Percentiles rank a stretch among this genome's conserved stretches.
These are phyloP conservation scores for Aspergillus funiculosus DNA, from an alignment of 495 filamentous ascomycete species.

Conservation along the genomic window DNA sequence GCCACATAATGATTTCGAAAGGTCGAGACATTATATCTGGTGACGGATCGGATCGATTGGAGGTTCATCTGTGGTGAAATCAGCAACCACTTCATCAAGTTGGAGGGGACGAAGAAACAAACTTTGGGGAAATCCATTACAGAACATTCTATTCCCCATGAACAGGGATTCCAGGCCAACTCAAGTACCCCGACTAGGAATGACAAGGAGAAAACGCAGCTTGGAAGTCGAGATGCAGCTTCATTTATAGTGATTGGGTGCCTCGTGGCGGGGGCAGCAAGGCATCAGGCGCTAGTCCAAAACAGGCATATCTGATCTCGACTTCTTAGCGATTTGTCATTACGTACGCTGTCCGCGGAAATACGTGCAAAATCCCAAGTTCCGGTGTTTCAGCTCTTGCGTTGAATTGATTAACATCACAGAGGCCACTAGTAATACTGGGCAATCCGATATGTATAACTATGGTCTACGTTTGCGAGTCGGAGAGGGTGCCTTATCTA, in stretches of 20 bases:
- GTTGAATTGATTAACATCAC: too few species aligned
- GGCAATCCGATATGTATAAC: too few species aligned
- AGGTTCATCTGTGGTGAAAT: slow-evolving; percentile 24
- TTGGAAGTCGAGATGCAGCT: background rate
- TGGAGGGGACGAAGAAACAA: background rate
- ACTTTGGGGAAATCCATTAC: background rate
- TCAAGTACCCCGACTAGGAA: background rate
- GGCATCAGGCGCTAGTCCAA: background rate
- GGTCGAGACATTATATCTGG: slow-evolving; percentile 29
- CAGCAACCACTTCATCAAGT: background rate
- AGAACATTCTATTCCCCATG: background rate
- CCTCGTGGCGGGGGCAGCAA: background rate
- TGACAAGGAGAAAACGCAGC: background rate
- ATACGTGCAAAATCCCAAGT: too few species aligned
- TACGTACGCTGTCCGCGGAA: slow-evolving; percentile 3
- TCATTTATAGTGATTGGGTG: background rate
- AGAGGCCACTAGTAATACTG: too few species aligned
- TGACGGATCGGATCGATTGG: slow-evolving; percentile 30
- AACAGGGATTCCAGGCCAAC: background rate
- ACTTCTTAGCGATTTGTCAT: too few species aligned
- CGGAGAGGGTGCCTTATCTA: too few species aligned
- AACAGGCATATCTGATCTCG: slow-evolving; percentile 2
- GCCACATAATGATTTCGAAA: slow-evolving; percentile 56
- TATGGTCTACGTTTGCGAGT: too few species aligned
- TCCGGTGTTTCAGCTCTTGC: too few species aligned